Evolutionary conservation across 257 asterid species (phyloP).

Genomic region (Haberlea rhodopensis): DNA sequence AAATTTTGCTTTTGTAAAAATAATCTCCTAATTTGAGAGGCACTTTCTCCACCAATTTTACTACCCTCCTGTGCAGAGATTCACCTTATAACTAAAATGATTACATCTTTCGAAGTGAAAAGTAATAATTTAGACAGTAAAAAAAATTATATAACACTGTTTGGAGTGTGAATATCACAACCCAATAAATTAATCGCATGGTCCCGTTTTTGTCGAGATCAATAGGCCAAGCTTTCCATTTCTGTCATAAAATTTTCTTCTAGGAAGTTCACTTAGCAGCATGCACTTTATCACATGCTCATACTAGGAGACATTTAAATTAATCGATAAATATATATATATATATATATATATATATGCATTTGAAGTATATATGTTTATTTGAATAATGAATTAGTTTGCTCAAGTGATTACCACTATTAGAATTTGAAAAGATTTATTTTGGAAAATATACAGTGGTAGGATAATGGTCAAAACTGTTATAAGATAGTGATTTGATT

Average conservation of each 20-base stretch:
- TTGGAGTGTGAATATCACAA: background rate
- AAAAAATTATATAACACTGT: background rate
- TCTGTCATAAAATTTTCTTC: background rate
- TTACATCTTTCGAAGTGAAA: background rate
- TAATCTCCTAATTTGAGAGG: too few relatives aligned
- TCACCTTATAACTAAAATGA: background rate
- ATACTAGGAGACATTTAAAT: background rate
- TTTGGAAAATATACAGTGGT: background rate
- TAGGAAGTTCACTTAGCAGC: background rate
- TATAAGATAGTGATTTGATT: background rate
- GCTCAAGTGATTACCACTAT: too few relatives aligned
- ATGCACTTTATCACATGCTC: background rate
- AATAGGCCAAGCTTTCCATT: background rate
- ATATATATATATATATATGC: too few relatives aligned
- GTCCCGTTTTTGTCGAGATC: background rate
- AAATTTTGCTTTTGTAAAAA: too few relatives aligned
- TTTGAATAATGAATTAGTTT: background rate
- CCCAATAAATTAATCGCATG: background rate
- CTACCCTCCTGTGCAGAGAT: background rate
- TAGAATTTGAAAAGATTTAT: too few relatives aligned
- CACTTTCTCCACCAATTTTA: background rate
- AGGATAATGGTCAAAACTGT: background rate
- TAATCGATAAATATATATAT: too few relatives aligned
- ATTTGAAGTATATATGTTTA: too few relatives aligned
- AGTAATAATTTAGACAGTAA: background rate